Conservation (phyloP, 495 filamentous ascomycete species). For the Trichoderma asperelloides region DNA sequence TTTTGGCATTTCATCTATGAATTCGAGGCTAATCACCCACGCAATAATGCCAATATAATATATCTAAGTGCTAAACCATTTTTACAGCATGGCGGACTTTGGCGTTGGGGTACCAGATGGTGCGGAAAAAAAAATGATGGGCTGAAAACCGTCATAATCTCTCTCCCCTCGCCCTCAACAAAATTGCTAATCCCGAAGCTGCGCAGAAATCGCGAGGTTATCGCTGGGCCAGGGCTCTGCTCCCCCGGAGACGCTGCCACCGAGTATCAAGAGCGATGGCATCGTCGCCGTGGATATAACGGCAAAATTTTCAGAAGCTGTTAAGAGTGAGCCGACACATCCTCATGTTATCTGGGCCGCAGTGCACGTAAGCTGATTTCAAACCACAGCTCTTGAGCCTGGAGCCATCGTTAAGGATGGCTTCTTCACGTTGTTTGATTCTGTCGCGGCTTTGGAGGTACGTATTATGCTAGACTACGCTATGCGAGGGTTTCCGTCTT, state of each 20-base stretch:
- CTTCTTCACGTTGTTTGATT: conserved; percentile 84
- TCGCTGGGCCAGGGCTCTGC: conserved; percentile 5
- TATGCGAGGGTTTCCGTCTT: not conserved
- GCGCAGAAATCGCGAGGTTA: conserved; percentile 7
- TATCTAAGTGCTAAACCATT: not conserved
- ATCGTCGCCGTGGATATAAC: conserved; percentile 68
- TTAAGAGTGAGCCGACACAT: conserved; percentile 46
- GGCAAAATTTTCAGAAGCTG: conserved; percentile 59
- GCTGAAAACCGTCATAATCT: not conserved
- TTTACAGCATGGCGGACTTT: conserved; percentile 1
- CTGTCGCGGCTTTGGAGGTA: conserved; percentile 92
- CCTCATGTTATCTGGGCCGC: not conserved
- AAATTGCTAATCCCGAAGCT: not conserved
- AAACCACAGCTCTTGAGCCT: conserved; percentile 52
- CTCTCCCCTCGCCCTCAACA: no score
- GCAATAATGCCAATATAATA: not conserved
- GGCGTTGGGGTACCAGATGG: conserved; percentile 8
- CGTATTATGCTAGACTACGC: conserved; percentile 18
- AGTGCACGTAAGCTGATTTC: conserved; percentile 18
- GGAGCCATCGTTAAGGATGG: conserved; percentile 92
- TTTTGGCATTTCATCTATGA: not conserved
- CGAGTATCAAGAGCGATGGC: conserved; percentile 33
- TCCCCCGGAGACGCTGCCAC: conserved; percentile 15
- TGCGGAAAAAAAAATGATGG: not conserved
- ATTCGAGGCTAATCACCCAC: not conserved